Conservation (phyloP, 768 basidiomycete species). For the Trametes coccinea region DNA sequence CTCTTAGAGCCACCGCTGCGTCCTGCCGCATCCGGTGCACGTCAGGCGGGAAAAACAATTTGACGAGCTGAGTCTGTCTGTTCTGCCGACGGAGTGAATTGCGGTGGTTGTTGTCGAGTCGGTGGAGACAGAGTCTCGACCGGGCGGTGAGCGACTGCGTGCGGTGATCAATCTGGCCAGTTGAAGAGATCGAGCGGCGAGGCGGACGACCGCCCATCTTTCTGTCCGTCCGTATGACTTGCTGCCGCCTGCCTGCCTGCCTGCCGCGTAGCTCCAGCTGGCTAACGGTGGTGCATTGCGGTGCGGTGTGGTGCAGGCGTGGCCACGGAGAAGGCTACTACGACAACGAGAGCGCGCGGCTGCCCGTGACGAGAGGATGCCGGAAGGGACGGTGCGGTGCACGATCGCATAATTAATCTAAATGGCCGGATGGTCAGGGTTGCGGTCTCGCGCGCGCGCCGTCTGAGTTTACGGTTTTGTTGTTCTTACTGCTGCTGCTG, state of each 20-base stretch:
- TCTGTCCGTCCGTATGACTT: neutral
- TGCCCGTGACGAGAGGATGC: neutral
- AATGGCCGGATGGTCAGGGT: conserved; percentile 8
- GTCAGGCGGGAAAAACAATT: conserved; percentile 2
- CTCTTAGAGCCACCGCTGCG: conserved; percentile 13
- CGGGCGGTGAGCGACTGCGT: conserved; percentile 13
- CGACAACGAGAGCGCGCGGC: neutral
- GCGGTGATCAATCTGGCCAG: conserved; percentile 9
- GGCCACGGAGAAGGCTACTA: neutral
- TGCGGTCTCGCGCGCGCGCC: neutral
- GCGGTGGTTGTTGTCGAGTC: conserved; percentile 10
- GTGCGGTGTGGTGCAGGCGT: conserved; percentile 17
- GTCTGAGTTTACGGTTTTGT: too few species aligned
- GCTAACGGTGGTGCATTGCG: neutral
- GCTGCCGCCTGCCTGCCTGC: neutral
- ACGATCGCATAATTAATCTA: conserved; percentile 10
- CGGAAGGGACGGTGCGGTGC: conserved; percentile 5
- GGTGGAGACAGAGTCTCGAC: conserved; percentile 14
- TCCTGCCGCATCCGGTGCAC: neutral
- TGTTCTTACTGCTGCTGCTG: neutral
- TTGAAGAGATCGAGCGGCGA: neutral
- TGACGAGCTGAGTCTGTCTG: conserved; percentile 5
- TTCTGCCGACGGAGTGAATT: conserved; percentile 21
- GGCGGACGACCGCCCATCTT: neutral
- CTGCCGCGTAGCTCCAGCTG: neutral